Evolutionary conservation across 2,329 filamentous ascomycete genomes (phyloP).

Genomic region (Hypoxylon sp.): DNA sequence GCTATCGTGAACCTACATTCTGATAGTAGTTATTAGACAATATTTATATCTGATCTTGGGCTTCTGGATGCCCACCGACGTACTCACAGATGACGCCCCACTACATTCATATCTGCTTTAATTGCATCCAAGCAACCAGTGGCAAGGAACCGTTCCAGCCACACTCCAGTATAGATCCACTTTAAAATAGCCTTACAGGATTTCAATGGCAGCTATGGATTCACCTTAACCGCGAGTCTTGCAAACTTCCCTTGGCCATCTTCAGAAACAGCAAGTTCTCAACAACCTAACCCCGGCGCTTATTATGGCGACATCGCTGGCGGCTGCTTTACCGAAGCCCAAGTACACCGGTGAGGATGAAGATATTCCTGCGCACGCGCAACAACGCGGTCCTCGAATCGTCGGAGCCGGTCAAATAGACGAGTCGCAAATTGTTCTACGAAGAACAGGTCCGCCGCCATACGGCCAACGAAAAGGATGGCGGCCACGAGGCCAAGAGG

Average conservation of each 20-base stretch:
- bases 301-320: conserved; percentile 79
- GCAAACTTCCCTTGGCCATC: conserved; percentile 19
- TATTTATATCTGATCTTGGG: too few species aligned
- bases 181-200: conserved; percentile 44
- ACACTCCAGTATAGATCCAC: conserved; percentile 19
- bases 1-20: too few species aligned
- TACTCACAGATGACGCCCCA: neutral
- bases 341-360: conserved; percentile 94
- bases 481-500: conserved; percentile 89
- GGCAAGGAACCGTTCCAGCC: conserved; percentile 32
- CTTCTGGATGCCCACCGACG: too few species aligned
- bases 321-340: conserved; percentile 86
- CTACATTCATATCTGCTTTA: conserved; percentile 10
- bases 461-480: conserved; percentile 92
- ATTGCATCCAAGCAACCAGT: conserved; percentile 16
- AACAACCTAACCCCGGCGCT: conserved; percentile 24
- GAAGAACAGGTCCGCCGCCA: conserved; percentile 85
- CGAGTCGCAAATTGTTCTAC: conserved; percentile 85
- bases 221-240: conserved; percentile 15
- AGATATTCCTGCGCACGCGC: conserved; percentile 78
- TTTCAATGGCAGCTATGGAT: conserved; percentile 43
- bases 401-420: conserved; percentile 85
- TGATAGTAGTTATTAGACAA: too few species aligned
- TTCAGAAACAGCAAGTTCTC: conserved; percentile 23
- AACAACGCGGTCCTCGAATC: conserved; percentile 85